A percentile compares a stretch with the other conserved stretches of the same genome.
Conservation (phyloP, 768 basidiomycete genomes). For the Rhizopogon vinicolor region DNA sequence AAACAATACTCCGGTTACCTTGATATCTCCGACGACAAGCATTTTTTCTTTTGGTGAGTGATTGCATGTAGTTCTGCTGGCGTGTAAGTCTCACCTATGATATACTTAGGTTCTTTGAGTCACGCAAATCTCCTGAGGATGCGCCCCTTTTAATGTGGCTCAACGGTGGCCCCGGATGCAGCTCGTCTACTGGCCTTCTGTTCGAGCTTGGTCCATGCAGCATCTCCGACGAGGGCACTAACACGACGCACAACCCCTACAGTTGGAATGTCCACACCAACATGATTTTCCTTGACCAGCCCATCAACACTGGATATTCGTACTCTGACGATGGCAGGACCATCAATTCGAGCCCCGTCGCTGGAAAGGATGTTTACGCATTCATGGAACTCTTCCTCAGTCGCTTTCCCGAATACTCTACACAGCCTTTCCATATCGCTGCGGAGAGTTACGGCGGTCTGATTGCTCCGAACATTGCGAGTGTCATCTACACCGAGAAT, state of each 20-base stretch:
- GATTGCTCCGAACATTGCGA: constrained; percentile 84
- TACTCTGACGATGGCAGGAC: too few relatives aligned
- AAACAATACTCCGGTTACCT: constrained; percentile 78
- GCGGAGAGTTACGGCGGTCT: constrained; percentile 79
- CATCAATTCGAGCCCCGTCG: constrained; percentile 78
- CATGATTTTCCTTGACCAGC: constrained; percentile 62
- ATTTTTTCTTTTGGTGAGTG: constrained; percentile 82
- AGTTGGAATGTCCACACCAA: constrained; percentile 81
- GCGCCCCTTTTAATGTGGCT: constrained; percentile 90
- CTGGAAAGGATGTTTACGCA: constrained; percentile 86
- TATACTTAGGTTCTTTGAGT: constrained; percentile 78
- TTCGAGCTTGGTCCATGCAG: constrained; percentile 92
- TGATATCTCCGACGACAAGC: constrained; percentile 73
- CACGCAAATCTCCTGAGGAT: constrained; percentile 61
- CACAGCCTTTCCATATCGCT: constrained; percentile 70
- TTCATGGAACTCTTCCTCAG: constrained; percentile 78
- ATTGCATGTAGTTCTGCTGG: too few relatives aligned
- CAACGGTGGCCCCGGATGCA: constrained; percentile 76
- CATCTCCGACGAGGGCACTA: constrained; percentile 62
- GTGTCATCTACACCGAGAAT: constrained; percentile 76
- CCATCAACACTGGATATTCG: constrained; percentile 89
- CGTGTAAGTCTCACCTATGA: too few relatives aligned
- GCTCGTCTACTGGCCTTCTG: constrained; percentile 77
- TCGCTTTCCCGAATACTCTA: constrained; percentile 72
- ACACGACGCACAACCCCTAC: constrained; percentile 68